phyloP scores from a whole-genome alignment of 371 early-diverging fungal genomes.

The Funneliformis caledonium region DNA sequence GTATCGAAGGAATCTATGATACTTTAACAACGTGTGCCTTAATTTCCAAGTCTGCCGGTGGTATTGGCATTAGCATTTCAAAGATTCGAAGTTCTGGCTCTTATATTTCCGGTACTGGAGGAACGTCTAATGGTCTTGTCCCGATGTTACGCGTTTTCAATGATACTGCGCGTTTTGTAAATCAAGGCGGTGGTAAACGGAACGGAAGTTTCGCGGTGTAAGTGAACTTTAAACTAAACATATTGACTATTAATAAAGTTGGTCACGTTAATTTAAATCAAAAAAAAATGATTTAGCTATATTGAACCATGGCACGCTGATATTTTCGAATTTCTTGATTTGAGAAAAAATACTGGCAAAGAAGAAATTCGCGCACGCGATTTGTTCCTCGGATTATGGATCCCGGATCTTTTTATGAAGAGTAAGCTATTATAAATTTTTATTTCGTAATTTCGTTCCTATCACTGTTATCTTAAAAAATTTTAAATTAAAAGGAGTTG shows the following conservation, averaged over 20 bases:
- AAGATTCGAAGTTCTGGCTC: conserved; percentile 95
- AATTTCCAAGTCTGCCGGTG: conserved; percentile 98
- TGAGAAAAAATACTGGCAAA: conserved; percentile 98
- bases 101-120: conserved; percentile 97
- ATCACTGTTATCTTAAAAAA: not conserved
- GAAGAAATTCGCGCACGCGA: conserved; percentile 98
- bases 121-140: conserved; percentile 96
- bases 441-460: not conserved
- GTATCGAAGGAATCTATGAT: conserved; percentile 98
- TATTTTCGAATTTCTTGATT: conserved; percentile 97
- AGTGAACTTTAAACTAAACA: not conserved
- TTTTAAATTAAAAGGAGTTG: conserved; percentile 67
- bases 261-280: not conserved
- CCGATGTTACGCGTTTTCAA: conserved; percentile 99
- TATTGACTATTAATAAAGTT: not conserved
- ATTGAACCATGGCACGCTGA: conserved; percentile 99
- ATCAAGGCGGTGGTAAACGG: conserved; percentile 99
- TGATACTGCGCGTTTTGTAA: conserved; percentile 98
- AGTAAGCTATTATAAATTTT: conserved; percentile 49
- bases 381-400: conserved; percentile 98
- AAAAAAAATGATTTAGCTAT: conserved; percentile 21
- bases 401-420: conserved; percentile 99
- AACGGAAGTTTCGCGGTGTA: conserved; percentile 96
- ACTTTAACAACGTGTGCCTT: conserved; percentile 96
- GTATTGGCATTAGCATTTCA: conserved; percentile 97